phyloP scores from a whole-genome alignment of 805 yeast genomes.

The Ogataea thermomethanolica region DNA sequence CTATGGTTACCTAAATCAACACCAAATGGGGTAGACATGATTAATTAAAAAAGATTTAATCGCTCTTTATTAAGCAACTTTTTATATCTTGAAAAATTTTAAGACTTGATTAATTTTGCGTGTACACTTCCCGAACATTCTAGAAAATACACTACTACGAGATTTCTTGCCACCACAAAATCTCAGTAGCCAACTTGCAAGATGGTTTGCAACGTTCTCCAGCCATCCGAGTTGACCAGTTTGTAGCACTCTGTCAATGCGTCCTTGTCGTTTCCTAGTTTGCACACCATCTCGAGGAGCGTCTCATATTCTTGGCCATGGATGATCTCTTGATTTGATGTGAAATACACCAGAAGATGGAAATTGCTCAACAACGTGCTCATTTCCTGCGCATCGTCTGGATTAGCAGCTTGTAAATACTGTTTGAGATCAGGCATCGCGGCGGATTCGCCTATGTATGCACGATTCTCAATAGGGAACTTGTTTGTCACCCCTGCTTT shows the following conservation, averaged over 20 bases:
- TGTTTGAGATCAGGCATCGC: constrained; percentile 53
- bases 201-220: constrained; percentile 75
- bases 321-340: constrained; percentile 51
- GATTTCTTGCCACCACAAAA: background rate
- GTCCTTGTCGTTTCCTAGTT: constrained; percentile 40
- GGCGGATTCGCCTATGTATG: constrained; percentile 69
- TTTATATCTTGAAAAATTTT: constrained; percentile 17
- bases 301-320: constrained; percentile 50
- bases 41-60: constrained; percentile 7
- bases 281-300: constrained; percentile 46
- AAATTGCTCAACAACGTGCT: constrained; percentile 52
- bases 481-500: constrained; percentile 29
- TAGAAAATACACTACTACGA: constrained; percentile 14
- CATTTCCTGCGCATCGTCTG: constrained; percentile 24
- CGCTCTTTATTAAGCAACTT: constrained; percentile 5
- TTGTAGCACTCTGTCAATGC: constrained; percentile 29
- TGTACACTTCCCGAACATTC: constrained; percentile 16
- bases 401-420: constrained; percentile 36
- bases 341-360: constrained; percentile 64
- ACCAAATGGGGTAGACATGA: constrained; percentile 93
- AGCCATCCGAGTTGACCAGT: constrained; percentile 63
- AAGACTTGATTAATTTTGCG: constrained; percentile 8
- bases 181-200: constrained; percentile 17
- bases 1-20: constrained; percentile 95
- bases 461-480: constrained; percentile 81